Base-by-base conservation (phyloP, 2,329 filamentous ascomycete species). In the Apiospora pterosperma region DNA sequence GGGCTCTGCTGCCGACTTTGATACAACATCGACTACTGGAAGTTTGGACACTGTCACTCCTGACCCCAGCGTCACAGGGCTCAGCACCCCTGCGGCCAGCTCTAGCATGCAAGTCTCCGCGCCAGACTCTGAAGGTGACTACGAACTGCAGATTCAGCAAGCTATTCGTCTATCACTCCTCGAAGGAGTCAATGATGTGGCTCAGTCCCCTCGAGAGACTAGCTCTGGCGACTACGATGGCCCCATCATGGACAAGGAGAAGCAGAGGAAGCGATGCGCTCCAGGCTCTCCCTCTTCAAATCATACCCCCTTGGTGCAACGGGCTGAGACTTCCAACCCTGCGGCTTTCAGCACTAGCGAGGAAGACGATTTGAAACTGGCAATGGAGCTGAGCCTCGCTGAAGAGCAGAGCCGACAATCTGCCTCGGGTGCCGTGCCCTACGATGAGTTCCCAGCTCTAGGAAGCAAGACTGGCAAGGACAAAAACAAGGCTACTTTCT, bases 141-240 rank as follows among this genome's bases (percentile, higher is more conserved):
- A 85, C 66, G 87, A 90, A 71, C 80, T 82, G 61, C 85, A 88
- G 70, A 82, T 90, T 11, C 87, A 89, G 74, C 82, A 86, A 62
- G 88, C 88, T 1, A 86, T 90, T 42, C 84, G 87, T 0, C 77
- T 90, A 11, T 89, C 86, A 2, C 76, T 90, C 7, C 77, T 89
- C 62, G 87, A 90, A 68, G 81, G 81, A 6, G 80, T 81, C 41
- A 81, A 84, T 62, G 83, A 84, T 34, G 70, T 73, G 1, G 80
- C 77, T 1, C 76, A 80, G 52, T 83, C 82, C 4, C 80, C 84
- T 0, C 77, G 72, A 11, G 82, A 75, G 25, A 77, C 79, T 66
- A 82, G 79, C 66, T 80, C 79, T 10, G 79, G 80, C 21, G 84
- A 83, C 19, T 84, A 82, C 66, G 83, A 85, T 42, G 82, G 84